Conservation (phyloP, 805 yeast species). For the Teunomyces lycoperdinae region DNA sequence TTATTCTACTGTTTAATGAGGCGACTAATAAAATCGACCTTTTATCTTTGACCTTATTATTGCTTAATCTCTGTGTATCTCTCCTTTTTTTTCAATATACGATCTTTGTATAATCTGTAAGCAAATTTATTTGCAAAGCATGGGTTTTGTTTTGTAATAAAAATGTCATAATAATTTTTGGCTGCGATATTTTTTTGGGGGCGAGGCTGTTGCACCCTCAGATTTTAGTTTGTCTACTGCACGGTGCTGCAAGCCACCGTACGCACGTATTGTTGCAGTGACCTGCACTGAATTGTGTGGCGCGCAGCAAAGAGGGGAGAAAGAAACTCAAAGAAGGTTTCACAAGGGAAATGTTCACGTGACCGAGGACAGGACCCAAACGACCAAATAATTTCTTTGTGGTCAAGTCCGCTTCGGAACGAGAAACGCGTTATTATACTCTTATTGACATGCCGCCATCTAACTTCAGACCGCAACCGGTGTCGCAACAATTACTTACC, state of each 20-base stretch:
- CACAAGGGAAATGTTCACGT: not conserved
- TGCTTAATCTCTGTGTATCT: not conserved
- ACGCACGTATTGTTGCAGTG: no score
- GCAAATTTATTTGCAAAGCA: not conserved
- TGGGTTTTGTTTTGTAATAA: not conserved
- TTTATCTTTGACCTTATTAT: not conserved
- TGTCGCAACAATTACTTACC: constrained; percentile 6
- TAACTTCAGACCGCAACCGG: constrained; percentile 6
- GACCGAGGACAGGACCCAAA: not conserved
- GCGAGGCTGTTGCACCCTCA: not conserved
- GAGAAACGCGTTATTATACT: not conserved
- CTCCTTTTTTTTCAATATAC: not conserved
- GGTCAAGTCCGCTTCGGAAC: no score
- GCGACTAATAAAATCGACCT: not conserved
- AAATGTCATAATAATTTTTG: not conserved
- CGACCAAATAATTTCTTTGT: not conserved
- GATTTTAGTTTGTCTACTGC: no score
- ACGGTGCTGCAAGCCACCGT: no score
- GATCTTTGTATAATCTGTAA: not conserved
- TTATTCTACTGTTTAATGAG: not conserved
- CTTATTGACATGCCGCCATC: not conserved
- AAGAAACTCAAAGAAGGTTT: not conserved
- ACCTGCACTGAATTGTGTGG: no score
- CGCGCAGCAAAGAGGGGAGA: not conserved
- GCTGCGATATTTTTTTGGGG: not conserved